phyloP scores from a whole-genome alignment of 352 stramenopile genomes.

The Phytophthora boehmeriae region DNA sequence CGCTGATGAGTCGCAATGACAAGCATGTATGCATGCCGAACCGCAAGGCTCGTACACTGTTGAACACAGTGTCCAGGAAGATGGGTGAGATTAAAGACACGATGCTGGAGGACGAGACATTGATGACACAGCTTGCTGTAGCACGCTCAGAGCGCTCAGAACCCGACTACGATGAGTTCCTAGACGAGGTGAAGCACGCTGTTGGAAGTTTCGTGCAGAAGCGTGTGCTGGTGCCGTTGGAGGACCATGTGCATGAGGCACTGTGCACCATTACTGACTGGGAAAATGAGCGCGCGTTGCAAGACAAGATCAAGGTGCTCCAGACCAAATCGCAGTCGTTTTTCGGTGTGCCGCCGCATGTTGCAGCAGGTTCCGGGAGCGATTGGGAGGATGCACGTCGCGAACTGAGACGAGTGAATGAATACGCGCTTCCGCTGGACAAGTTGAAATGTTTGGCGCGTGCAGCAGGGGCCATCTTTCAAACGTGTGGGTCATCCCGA shows the following conservation, averaged over 20 bases:
- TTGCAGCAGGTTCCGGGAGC: constrained; percentile 43
- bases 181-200: constrained; percentile 64
- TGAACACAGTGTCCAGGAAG: constrained; percentile 53
- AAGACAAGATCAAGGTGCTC: constrained; percentile 63
- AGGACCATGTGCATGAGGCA: constrained; percentile 68
- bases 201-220: constrained; percentile 59
- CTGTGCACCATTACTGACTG: constrained; percentile 55
- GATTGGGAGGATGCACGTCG: constrained; percentile 65
- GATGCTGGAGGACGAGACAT: constrained; percentile 49
- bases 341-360: constrained; percentile 57
- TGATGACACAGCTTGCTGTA: constrained; percentile 43
- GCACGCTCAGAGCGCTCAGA: constrained; percentile 41
- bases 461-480: constrained; percentile 60
- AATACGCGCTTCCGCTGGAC: constrained; percentile 68
- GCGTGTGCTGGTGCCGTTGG: constrained; percentile 54
- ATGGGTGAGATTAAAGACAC: constrained; percentile 56
- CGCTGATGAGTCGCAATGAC: constrained; percentile 43
- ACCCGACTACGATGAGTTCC: constrained; percentile 60
- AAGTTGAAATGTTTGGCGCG: constrained; percentile 79
- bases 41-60: constrained; percentile 51
- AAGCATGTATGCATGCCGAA: constrained; percentile 44
- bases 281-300: constrained; percentile 47
- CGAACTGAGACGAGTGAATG: constrained; percentile 56
- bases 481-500: constrained; percentile 34
- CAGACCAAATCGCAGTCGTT: constrained; percentile 55